Evolutionary conservation across 306 rosid species (phyloP).

Genomic region (Citrullus amarus): DNA sequence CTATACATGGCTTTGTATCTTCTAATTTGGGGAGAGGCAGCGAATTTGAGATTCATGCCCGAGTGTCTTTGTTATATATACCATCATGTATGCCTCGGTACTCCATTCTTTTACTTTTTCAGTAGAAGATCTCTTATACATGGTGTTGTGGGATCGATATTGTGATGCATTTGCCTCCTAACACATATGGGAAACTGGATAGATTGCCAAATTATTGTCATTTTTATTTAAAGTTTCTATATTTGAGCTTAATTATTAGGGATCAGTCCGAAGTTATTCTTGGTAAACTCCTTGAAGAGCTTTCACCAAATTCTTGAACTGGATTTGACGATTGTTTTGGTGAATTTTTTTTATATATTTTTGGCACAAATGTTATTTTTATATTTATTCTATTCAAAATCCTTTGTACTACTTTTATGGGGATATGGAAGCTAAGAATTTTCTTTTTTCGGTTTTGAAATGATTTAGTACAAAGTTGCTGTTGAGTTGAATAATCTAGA

Average conservation of each 20-base stretch:
- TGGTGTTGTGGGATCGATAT: not conserved
- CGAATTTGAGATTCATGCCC: constrained; percentile 96
- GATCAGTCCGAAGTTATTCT: not conserved
- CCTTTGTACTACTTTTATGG: not conserved
- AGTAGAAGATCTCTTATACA: not conserved
- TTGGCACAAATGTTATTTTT: not conserved
- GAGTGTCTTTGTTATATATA: constrained; percentile 97
- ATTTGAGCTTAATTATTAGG: not conserved
- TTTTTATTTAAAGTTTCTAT: not conserved
- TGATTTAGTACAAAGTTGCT: not conserved
- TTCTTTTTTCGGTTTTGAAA: not conserved
- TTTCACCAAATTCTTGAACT: not conserved
- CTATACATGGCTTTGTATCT: constrained; percentile 95
- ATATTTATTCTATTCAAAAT: not conserved
- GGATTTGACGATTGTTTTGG: not conserved
- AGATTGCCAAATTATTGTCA: not conserved
- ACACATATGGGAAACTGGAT: not conserved
- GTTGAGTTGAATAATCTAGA: not conserved
- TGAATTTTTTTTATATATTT: not conserved
- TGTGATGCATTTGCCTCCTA: not conserved
- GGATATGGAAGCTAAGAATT: not conserved
- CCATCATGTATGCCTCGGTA: constrained; percentile 64
- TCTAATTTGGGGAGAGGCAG: constrained; percentile 99
- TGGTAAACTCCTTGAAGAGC: not conserved
- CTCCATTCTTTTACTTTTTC: not conserved